Evolutionary conservation across 2,329 filamentous ascomycete genomes (phyloP).

Genomic region (Aspergillus arachidicola): DNA sequence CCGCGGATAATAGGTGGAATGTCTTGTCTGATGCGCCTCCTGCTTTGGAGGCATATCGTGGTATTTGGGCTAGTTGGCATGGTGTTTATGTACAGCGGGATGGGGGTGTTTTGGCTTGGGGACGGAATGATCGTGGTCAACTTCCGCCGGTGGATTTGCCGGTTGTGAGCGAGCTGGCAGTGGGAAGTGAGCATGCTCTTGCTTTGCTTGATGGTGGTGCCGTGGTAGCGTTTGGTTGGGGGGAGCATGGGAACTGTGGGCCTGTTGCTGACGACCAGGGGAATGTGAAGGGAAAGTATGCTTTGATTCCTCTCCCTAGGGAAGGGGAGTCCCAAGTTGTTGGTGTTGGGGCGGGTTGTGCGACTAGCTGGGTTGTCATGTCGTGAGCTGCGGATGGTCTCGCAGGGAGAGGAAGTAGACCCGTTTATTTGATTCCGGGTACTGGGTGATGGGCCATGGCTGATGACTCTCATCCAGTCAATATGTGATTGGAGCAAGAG

Average conservation of each 20-base stretch:
- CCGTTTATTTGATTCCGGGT: not conserved
- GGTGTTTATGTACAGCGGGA: conserved; percentile 70
- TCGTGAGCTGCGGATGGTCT: conserved; percentile 22
- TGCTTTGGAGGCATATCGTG: conserved; percentile 57
- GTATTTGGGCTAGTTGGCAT: conserved; percentile 79
- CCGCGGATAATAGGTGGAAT: conserved; percentile 66
- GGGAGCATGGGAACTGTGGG: conserved; percentile 96
- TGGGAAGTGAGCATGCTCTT: conserved; percentile 89
- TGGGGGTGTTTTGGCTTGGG: conserved; percentile 73
- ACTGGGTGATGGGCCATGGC: not conserved
- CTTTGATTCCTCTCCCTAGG: conserved; percentile 64
- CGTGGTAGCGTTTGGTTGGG: conserved; percentile 91
- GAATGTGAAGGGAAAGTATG: conserved; percentile 71
- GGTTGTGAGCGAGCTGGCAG: conserved; percentile 64
- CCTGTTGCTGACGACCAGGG: conserved; percentile 61
- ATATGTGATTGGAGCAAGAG: not conserved
- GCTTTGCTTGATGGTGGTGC: conserved; percentile 66
- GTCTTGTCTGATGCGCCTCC: conserved; percentile 66
- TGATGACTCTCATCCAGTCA: not conserved
- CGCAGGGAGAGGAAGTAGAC: not conserved
- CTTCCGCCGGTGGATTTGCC: conserved; percentile 67
- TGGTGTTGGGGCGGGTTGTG: conserved; percentile 79
- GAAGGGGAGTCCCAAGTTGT: conserved; percentile 56
- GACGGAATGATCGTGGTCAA: conserved; percentile 83
- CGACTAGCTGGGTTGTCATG: conserved; percentile 74